Evolutionary conservation across 768 basidiomycete species (phyloP).

Genomic region (Boletus huronensis): DNA sequence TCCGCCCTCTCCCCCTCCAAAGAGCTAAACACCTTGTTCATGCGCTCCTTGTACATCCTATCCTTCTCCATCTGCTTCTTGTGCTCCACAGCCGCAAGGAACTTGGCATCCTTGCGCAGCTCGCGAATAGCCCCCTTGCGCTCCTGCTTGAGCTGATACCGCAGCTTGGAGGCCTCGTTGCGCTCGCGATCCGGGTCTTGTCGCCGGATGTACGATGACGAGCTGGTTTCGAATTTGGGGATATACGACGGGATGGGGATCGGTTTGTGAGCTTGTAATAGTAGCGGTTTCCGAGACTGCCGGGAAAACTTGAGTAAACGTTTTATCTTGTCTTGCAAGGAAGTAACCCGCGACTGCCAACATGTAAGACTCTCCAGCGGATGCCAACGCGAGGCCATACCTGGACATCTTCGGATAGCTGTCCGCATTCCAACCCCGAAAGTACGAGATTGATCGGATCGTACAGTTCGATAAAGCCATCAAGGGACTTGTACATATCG

Average conservation of each 20-base stretch:
- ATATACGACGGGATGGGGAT: slow-evolving; percentile 92
- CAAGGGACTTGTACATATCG: slow-evolving; percentile 71
- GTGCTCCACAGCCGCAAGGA: slow-evolving; percentile 86
- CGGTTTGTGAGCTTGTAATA: slow-evolving; percentile 89
- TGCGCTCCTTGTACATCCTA: slow-evolving; percentile 67
- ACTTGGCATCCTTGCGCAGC: slow-evolving; percentile 90
- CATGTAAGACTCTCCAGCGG: slow-evolving; percentile 9
- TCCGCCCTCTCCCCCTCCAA: slow-evolving; percentile 90
- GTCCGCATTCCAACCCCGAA: slow-evolving; percentile 43
- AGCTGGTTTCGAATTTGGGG: slow-evolving; percentile 84
- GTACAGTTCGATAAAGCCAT: slow-evolving; percentile 85
- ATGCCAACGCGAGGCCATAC: slow-evolving; percentile 36
- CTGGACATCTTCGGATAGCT: slow-evolving; percentile 50
- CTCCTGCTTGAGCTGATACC: slow-evolving; percentile 90
- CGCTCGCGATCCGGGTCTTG: slow-evolving; percentile 93
- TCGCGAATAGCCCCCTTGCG: slow-evolving; percentile 95
- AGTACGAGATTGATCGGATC: slow-evolving; percentile 62
- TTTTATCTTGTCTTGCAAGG: slow-evolving; percentile 46
- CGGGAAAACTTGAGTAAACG: slow-evolving; percentile 71
- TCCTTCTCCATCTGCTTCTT: slow-evolving; percentile 87
- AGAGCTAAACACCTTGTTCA: slow-evolving; percentile 76
- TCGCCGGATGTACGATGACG: slow-evolving; percentile 69
- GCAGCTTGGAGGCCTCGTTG: slow-evolving; percentile 81
- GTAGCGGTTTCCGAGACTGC: slow-evolving; percentile 73
- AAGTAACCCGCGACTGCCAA: slow-evolving; percentile 44